These are phyloP conservation scores for Penicillium bialowiezense DNA, from an alignment of 495 filamentous ascomycete species.

Conservation along the genomic window DNA sequence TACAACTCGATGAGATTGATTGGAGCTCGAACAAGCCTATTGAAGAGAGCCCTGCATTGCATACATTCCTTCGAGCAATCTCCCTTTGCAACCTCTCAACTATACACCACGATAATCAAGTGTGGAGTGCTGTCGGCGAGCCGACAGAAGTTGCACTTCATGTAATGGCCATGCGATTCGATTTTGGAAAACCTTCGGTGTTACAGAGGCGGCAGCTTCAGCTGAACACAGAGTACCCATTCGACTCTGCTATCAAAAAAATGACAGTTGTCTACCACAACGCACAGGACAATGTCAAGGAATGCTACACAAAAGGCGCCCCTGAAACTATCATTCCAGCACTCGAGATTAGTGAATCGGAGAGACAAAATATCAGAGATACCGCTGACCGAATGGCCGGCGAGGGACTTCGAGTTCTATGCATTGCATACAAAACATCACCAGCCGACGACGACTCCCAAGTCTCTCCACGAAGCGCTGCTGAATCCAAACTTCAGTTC, in stretches of 20 bases:
- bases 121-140: constrained; percentile 75
- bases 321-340: constrained; percentile 59
- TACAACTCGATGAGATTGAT: constrained; percentile 41
- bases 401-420: constrained; percentile 77
- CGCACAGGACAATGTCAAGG: constrained; percentile 26
- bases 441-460: constrained; percentile 20
- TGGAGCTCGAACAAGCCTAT: constrained; percentile 23
- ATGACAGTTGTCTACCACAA: constrained; percentile 73
- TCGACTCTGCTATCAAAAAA: constrained; percentile 77
- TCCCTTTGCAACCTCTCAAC: constrained; percentile 76
- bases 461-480: constrained; percentile 32
- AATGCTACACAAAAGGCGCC: constrained; percentile 67
- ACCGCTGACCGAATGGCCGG: constrained; percentile 62
- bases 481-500: constrained; percentile 56
- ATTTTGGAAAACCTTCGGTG: constrained; percentile 54
- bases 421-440: constrained; percentile 57
- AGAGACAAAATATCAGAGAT: constrained; percentile 54
- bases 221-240: constrained; percentile 72
- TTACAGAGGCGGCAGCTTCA: constrained; percentile 55
- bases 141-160: constrained; percentile 83
- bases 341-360: constrained; percentile 50
- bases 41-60: constrained; percentile 41
- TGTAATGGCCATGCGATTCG: constrained; percentile 72
- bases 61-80: constrained; percentile 64
- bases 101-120: constrained; percentile 50